Conservation (phyloP, 208 protist species). For the Leishmania mexicana region DNA sequence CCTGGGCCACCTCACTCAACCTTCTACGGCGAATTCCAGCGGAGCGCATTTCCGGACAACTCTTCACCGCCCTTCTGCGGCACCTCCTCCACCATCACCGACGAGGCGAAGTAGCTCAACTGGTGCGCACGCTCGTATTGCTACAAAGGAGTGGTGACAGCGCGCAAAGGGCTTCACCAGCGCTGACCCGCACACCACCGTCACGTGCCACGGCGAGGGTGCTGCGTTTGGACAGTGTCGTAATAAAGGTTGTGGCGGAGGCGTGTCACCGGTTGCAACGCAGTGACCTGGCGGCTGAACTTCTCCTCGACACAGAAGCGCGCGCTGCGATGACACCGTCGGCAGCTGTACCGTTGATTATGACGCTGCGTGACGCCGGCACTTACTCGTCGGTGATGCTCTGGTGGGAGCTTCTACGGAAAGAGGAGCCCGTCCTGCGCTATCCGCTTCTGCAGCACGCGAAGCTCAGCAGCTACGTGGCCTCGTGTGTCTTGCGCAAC, state of each 20-base stretch:
- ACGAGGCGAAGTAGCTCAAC: background rate
- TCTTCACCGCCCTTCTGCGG: constrained; percentile 21
- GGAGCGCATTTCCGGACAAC: constrained; percentile 11
- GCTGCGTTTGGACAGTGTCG: constrained; percentile 14
- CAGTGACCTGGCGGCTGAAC: constrained; percentile 6
- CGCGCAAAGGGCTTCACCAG: background rate
- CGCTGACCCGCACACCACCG: background rate
- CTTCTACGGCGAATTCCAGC: constrained; percentile 13
- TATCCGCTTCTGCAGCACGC: constrained; percentile 43
- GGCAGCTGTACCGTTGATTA: constrained; percentile 28
- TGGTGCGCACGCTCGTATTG: constrained; percentile 11
- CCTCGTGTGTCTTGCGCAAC: constrained; percentile 41
- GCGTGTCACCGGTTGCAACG: constrained; percentile 11
- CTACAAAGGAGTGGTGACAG: background rate
- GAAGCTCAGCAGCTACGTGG: constrained; percentile 68
- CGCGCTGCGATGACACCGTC: constrained; percentile 27
- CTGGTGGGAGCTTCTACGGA: constrained; percentile 26
- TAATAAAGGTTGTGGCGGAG: constrained; percentile 28
- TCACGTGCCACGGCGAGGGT: constrained; percentile 12
- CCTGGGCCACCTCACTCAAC: constrained; percentile 7
- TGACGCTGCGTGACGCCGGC: constrained; percentile 28
- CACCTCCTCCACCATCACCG: constrained; percentile 19
- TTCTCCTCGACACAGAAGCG: constrained; percentile 2
- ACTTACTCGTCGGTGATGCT: constrained; percentile 5
- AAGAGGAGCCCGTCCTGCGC: background rate